Percentiles rank a stretch among this genome's conserved stretches.
Evolutionary conservation across 176 grass and related monocot genomes (phyloP).

Genomic region (Phoenix dactylifera): DNA sequence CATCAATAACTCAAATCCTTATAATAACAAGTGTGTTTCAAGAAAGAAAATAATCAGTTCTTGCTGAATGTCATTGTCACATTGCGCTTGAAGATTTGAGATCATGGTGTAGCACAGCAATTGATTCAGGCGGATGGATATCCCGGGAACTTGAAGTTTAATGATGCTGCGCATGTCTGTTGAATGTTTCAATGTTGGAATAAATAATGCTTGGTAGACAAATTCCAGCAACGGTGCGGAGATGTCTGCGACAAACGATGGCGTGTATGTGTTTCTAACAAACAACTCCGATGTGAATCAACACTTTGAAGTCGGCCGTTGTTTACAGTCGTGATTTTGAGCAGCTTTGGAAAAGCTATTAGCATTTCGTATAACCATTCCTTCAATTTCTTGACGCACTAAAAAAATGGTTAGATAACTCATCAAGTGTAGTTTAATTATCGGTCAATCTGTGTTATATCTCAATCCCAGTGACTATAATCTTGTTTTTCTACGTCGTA

Average conservation of each 20-base stretch:
- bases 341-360: conserved; percentile 36
- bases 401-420: conserved; percentile 25
- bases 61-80: background rate
- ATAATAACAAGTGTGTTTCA: background rate
- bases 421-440: conserved; percentile 31
- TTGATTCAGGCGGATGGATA: too few species aligned
- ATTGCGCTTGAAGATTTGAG: background rate
- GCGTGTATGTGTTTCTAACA: conserved; percentile 53
- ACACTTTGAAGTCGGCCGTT: conserved; percentile 35
- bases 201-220: conserved; percentile 4
- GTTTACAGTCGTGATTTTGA: conserved; percentile 29
- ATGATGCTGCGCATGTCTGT: background rate
- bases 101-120: too few species aligned
- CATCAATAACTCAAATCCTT: background rate
- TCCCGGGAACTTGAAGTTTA: too few species aligned
- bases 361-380: conserved; percentile 1
- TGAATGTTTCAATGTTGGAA: conserved; percentile 1
- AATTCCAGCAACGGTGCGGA: conserved; percentile 28
- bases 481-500: background rate
- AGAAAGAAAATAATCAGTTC: conserved; percentile 3
- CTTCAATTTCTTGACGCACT: too few species aligned
- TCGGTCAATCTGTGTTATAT: conserved; percentile 34
- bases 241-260: conserved; percentile 29
- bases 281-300: conserved; percentile 61
- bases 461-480: conserved; percentile 26